Evolutionary conservation across 495 filamentous ascomycete species (phyloP), one percentile per base, ranked within the genome.

Genomic region (Glarea lozoyensis): DNA sequence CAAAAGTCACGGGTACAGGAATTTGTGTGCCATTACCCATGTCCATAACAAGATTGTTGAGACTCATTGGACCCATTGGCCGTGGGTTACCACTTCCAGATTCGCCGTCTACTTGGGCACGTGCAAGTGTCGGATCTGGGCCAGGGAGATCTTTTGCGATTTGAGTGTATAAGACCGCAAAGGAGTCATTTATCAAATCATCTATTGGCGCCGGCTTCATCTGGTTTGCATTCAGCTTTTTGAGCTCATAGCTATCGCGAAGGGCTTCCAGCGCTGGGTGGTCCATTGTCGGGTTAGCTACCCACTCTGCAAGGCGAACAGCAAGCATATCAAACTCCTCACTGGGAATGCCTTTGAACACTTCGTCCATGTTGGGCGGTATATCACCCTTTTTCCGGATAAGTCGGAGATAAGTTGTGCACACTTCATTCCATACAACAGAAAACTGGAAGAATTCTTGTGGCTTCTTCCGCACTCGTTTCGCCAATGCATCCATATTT

Each of bases 131-230:
- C 12, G 33, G 36, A 3, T 35, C 22, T 12, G 53, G 49, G n/a
- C 42, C 43, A 1, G 68, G 64, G 7, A 73, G 52, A 18, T 52
- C 51, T 22, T 61, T 58, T 2, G 60, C 66, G 35, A 75, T 45
- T 33, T 75, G 65, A 1, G 62, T 59, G 60, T 89, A 95, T 6
- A 97, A 65, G n/a, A 75, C 67, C 2, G 85, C 80, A 59, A 92
- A 99, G 22, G 84, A 72, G 57, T 99, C 92, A 11, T 77, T 79
- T 40, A 95, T 81, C 21, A 97, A 69, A 56, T 97, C 92, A 55
- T 97, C 93, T 32, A 96, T 85, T 23, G 82, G 69, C 2, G 78
- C 75, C 4, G 81, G 75, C 56, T 89, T 94, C 78, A 89, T 90
- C 7, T 92, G 72, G 40, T 78, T 79, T 35, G 77, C 77, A 59